Evolutionary conservation across 495 filamentous ascomycete genomes (phyloP), one percentile per base, ranked within the genome.

Genomic region (Chaetomium cochliodes): DNA sequence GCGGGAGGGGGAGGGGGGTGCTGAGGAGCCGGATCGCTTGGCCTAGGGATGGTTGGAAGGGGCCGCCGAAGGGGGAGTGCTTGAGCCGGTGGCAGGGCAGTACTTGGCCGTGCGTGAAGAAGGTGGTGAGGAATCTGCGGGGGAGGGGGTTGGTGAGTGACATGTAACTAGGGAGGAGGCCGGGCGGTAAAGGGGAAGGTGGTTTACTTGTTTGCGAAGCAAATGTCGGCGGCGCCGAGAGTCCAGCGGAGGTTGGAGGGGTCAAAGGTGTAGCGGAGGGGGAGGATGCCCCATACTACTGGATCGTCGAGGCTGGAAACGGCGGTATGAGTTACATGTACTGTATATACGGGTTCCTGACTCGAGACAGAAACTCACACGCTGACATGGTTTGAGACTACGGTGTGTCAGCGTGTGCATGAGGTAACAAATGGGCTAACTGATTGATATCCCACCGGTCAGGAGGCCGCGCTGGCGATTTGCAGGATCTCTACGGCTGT

Each of bases 311-410:
- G 80, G 52, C 93, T 98, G 73, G 62, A 54, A 39, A 30, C 50
- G 66, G 47, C 8, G 57, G 26, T 20, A 30, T 4, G 42, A 55
- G 25, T 23, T 50, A 23, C n/a, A n/a, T 20, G 46, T 11, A 23
- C 20, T 50, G 46, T 6, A 3, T 30, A 6, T 22, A 23, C 46
- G 8, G 46, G n/a, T 9, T 58, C 41, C 16, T 22, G 54, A 33
- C 25, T 22, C 42, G 8, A 13, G 22, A 76, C 25, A 12, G 12
- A 3, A 30, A 94, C 92, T 79, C 90, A 98, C 94, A 98, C 89
- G 78, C 91, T 92, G 66, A 91, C 84, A 77, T 98, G 94, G 75
- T 98, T 98, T 37, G 91, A 96, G 11, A 98, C 94, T 96, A 69
- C 25, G 70, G 50, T 39, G 59, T 16, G 70, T 70, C 20, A 72